Conservation (phyloP, 345 rosid species). For the Toxicodendron radicans region DNA sequence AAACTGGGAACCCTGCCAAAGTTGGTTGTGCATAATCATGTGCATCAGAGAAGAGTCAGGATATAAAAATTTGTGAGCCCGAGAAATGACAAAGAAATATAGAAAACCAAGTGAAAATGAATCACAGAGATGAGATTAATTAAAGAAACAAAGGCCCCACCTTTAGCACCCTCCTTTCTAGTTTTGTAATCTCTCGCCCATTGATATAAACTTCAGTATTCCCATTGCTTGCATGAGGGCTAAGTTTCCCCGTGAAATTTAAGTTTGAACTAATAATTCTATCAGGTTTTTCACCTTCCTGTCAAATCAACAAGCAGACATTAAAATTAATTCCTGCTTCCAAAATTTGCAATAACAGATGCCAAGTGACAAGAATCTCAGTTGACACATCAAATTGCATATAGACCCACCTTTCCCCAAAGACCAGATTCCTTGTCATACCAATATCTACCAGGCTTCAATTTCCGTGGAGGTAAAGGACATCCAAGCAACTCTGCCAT, state of each 20-base stretch:
- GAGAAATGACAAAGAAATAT: neutral
- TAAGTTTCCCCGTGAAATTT: constrained; percentile 81
- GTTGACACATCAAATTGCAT: constrained; percentile 7
- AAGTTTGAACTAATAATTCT: constrained; percentile 80
- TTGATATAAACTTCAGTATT: constrained; percentile 86
- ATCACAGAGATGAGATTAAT: neutral
- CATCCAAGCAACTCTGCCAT: constrained; percentile 82
- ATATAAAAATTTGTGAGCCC: neutral
- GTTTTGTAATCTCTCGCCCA: constrained; percentile 92
- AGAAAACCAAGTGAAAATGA: neutral
- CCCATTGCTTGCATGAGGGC: constrained; percentile 78
- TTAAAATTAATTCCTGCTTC: neutral
- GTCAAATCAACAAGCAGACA: constrained; percentile 33
- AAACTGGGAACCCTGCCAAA: neutral
- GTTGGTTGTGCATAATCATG: neutral
- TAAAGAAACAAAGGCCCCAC: constrained; percentile 35
- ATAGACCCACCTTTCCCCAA: constrained; percentile 82
- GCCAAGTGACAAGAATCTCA: constrained; percentile 17
- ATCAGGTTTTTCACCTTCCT: constrained; percentile 97
- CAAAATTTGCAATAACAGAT: neutral
- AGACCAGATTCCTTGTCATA: constrained; percentile 97
- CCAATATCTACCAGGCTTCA: constrained; percentile 97
- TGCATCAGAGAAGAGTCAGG: neutral
- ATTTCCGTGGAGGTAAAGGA: constrained; percentile 72
- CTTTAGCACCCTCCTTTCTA: constrained; percentile 75